Percentiles rank a stretch among this genome's conserved stretches.
Conservation (phyloP, 306 rosid genomes). For the Sechiopsis laciniata region DNA sequence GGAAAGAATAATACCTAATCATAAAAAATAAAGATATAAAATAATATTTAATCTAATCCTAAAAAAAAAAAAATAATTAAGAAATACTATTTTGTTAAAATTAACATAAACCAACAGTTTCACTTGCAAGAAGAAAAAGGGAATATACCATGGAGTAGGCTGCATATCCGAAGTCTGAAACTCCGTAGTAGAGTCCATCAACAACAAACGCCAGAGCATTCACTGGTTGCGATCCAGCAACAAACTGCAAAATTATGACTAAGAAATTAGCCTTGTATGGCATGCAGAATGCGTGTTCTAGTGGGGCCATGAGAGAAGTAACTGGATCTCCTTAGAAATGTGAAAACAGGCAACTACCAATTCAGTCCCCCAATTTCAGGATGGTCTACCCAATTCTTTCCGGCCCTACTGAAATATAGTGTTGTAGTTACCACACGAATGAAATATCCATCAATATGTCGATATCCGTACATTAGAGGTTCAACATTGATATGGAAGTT, state of each 20-base stretch:
- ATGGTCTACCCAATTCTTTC: not conserved
- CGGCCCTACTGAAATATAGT: not conserved
- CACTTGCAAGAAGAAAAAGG: constrained; percentile 17
- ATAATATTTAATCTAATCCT: no score
- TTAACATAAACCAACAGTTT: no score
- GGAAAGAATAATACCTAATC: no score
- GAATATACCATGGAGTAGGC: constrained; percentile 82
- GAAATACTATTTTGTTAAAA: no score
- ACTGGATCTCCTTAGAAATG: no score
- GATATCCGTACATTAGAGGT: no score
- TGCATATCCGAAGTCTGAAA: constrained; percentile 83
- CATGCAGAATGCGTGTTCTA: no score
- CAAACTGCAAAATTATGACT: constrained; percentile 54
- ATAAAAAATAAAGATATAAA: no score
- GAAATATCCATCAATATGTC: no score
- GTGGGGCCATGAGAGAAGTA: no score
- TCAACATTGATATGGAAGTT: no score
- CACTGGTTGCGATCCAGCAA: constrained; percentile 91
- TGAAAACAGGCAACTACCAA: not conserved
- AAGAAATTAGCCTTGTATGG: constrained; percentile 11
- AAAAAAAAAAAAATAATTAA: no score
- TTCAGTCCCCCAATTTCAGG: not conserved
- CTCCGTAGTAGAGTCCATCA: constrained; percentile 92
- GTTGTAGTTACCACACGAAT: not conserved
- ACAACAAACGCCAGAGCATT: constrained; percentile 98